Evolutionary conservation across 495 filamentous ascomycete genomes (phyloP).

Genomic region (Penicillium dipodomyicola): DNA sequence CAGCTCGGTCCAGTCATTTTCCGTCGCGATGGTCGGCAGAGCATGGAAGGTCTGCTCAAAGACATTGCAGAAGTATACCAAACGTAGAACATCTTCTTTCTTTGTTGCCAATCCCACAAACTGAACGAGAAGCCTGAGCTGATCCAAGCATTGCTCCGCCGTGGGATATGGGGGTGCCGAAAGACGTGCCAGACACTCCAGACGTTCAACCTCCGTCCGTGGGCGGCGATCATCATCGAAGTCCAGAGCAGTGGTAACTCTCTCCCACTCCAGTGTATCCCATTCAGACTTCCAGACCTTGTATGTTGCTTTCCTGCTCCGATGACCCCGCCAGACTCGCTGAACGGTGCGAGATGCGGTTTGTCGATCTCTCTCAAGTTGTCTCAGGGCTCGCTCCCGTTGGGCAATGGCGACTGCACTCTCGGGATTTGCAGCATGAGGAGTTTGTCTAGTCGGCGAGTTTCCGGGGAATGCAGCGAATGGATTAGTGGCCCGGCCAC

Average conservation of each 20-base stretch:
- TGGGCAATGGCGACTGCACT: constrained; percentile 81
- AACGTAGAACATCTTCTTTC: constrained; percentile 40
- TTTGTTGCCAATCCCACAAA: constrained; percentile 42
- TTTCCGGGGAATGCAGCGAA: constrained; percentile 55
- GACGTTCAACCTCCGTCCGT: constrained; percentile 14
- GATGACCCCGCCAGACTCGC: constrained; percentile 78
- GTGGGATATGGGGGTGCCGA: constrained; percentile 46
- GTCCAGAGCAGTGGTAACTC: constrained; percentile 16
- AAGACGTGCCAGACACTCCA: constrained; percentile 13
- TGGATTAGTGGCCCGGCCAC: constrained; percentile 75
- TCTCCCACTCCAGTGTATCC: constrained; percentile 51
- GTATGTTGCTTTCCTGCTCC: constrained; percentile 56
- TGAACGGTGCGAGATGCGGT: constrained; percentile 75
- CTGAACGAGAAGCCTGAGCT: constrained; percentile 50
- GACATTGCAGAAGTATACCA: constrained; percentile 45
- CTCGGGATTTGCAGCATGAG: constrained; percentile 58
- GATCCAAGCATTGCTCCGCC: constrained; percentile 45
- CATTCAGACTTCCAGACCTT: constrained; percentile 61
- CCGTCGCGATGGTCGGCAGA: constrained; percentile 40
- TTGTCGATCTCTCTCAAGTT: constrained; percentile 76
- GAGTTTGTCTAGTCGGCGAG: constrained; percentile 33
- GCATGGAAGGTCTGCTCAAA: constrained; percentile 41
- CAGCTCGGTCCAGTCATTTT: constrained; percentile 48
- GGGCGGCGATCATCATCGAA: constrained; percentile 13
- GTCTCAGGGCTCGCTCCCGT: constrained; percentile 73